Evolutionary conservation across 306 rosid genomes (phyloP), one percentile per base, ranked within the genome.

Genomic region (Cucurbita ficifolia): DNA sequence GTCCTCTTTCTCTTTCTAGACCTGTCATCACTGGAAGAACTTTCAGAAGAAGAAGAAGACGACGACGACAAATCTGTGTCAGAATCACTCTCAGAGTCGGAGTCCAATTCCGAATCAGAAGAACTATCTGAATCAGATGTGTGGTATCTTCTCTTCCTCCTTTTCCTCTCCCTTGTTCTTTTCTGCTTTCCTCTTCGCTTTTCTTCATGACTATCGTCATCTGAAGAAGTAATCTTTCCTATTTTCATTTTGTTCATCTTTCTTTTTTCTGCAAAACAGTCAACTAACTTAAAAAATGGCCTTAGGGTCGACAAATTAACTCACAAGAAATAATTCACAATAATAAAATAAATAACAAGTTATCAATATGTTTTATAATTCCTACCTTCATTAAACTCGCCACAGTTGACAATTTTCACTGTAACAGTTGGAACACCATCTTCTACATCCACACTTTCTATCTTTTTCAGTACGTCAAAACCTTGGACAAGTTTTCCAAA

Each of bases 401-500:
- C 99, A 81, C 95, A 89, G 69, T 86, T 80, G 78, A 94, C 81
- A 36, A 94, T 88, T 86, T 94, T 94, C 74, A 94, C 97, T 35
- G 97, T 88, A 74, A 94, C 99, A 56, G 91, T 74, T 79, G 96
- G 97, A 74, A 21, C 80, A 53, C 96, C 97, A 73, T 86, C 92
- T 61, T 88, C 90, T 54, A 85, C 96, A 71, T 92, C 96, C 42
- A 60, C 89, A 13, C 83, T 84, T 88, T 94, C 99, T 73, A 94
- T 91, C 83, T 81, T 94, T 79, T 78, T 85, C 78, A 94, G 79
- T 43, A 94, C 33, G 48, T 82, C 83, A 74, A 81, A 83, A 24
- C 99, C 99, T 52, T 84, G 88, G 75, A 83, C 87, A 89, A 94
- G 89, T 83, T 85, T 91, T 71, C 99, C 99, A 81, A 94, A 94